Conservation (phyloP, 345 rosid species). For the Bretschneidera sinensis region DNA sequence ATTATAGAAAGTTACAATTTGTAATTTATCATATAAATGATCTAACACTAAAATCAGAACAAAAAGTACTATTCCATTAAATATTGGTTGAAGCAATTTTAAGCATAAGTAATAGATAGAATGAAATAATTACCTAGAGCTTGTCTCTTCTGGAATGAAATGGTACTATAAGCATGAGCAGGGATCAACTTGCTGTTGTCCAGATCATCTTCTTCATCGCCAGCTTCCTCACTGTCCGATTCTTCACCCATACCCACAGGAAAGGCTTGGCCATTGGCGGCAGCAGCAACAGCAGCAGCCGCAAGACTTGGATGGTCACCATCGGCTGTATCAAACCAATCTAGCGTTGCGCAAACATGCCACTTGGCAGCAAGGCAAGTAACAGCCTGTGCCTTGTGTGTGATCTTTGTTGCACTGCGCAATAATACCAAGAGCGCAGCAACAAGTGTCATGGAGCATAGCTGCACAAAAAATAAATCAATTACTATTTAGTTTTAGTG, state of each 20-base stretch:
- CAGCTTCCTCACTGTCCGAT: slow-evolving; percentile 45
- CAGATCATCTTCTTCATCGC: slow-evolving; percentile 82
- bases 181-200: slow-evolving; percentile 69
- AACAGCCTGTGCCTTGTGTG: slow-evolving; percentile 86
- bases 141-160: slow-evolving; percentile 85
- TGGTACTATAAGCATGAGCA: slow-evolving; percentile 61
- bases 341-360: slow-evolving; percentile 88
- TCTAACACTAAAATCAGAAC: too few species aligned
- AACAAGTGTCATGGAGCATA: slow-evolving; percentile 72
- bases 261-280: slow-evolving; percentile 16
- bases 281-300: slow-evolving; percentile 48
- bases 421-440: slow-evolving; percentile 56
- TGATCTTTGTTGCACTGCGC: slow-evolving; percentile 85
- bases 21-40: too few species aligned
- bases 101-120: too few species aligned
- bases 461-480: slow-evolving; percentile 42
- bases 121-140: slow-evolving; percentile 58
- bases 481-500: too few species aligned
- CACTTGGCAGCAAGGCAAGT: slow-evolving; percentile 92
- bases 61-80: too few species aligned
- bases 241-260: slow-evolving; percentile 23
- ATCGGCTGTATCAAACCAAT: slow-evolving; percentile 50
- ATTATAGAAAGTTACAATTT: too few species aligned
- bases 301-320: too few species aligned
- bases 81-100: too few species aligned